Base-by-base conservation (phyloP, 768 basidiomycete species). In the Calocybe cyanea region DNA sequence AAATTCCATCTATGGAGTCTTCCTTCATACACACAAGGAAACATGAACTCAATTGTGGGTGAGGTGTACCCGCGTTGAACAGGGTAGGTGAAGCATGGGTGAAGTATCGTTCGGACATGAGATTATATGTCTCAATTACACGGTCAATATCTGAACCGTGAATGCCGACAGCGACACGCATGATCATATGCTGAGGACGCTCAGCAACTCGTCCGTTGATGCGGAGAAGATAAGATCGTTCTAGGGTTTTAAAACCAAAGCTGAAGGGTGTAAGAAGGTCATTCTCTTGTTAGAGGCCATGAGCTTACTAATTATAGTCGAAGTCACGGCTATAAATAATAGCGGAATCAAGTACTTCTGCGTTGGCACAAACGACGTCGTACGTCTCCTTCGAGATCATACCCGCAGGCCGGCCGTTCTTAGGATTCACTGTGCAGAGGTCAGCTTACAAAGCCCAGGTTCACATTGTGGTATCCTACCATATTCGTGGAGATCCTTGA, bases 181-280 rank as follows among this genome's bases (percentile, higher is more conserved):
- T 98, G 64, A 98, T 86, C 82, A 98, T 90, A 65, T 98, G 96
- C 58, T 98, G 96, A 23, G 96, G 96, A 30, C 96, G 85, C 65
- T 99, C 96, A 33, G 93, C 94, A 38, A 95, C 91, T 48, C 89
- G 88, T 33, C 92, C 92, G 61, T 95, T 81, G 68, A 98, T 83
- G 47, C 93, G 85, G 33, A 99, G 84, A 5, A 98, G 82, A 66
- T 99, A 99, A 1, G 94, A 97, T 24, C 94, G 87, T 68, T 99
- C 96, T 24, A 99, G 83, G 2, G 96, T 99, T 68, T 99, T 99
- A 82, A 98, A 98, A n/a, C 96, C 96, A 60, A 99, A 99, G 70
- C 88, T 91, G 34, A n/a, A n/a, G n/a, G n/a, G n/a, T n/a, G n/a
- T n/a, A n/a, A n/a, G 7, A 21, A 24, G 41, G 4, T n/a, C n/a